Base-by-base conservation (phyloP, 495 filamentous ascomycete species). In the Neurospora hispaniola region DNA sequence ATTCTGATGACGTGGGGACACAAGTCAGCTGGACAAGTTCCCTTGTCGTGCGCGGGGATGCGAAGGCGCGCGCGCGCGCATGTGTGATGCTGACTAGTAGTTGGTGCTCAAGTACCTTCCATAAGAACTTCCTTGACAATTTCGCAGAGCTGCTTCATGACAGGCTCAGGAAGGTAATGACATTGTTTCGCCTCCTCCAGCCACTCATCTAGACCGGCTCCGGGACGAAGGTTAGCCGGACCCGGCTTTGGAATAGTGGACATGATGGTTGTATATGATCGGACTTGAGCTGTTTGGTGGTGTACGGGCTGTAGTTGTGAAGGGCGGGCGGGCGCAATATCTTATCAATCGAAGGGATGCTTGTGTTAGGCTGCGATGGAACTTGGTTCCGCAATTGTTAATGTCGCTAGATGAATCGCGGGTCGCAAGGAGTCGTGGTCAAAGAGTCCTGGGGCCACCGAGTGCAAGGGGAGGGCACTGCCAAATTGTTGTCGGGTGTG, bases 71-170 rank as follows among this genome's bases (percentile, higher is more conserved):
- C 14, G 54, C 48, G 42, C n/a, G 9, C 14, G 35, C 20, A 42
- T 14, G n/a, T 6, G 54, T 18, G 27, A 31, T 62, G 23, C 54
- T 62, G 54, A 62, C 54, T 62, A 62, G 54, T 31, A 62, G 23
- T 27, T 66, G 27, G 14, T 66, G 12, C 14, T 35, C 62, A 74
- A 86, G 77, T 80, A 94, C 93, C 92, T 86, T 99, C 96, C 95
- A 99, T 98, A 77, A 98, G 86, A 73, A 90, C 94, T 82, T 98
- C 96, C 85, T 99, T 99, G 73, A 97, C 95, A 74, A 97, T 96
- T 85, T 99, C 96, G 82, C 96, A 99, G 20, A 99, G 87, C 81
- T 96, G 92, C 85, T 99, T 99, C 96, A 99, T 99, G 77, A 94
- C 93, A 48, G 89, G 83, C 83, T 99, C 96, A 7, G 95, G 94